Base-by-base conservation (phyloP, 2,329 filamentous ascomycete genomes). In the Penicillium sp. region DNA sequence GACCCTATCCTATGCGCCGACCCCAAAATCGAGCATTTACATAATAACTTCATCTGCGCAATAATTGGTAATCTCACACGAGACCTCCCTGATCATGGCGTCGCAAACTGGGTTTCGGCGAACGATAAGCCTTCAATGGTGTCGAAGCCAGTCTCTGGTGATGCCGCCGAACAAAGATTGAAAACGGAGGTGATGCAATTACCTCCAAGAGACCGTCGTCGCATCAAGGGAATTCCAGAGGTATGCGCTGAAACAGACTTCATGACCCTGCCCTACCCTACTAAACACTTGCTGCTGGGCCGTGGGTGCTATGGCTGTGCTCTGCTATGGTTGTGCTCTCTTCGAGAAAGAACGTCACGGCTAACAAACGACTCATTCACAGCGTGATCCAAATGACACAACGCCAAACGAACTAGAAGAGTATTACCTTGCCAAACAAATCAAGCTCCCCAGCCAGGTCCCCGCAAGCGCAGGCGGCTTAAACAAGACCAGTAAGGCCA, bases 401-500 rank as follows among this genome's bases (percentile, higher is more conserved):
- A 45, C 55, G 21, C 67, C 61, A 11, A 73, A 65, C 52, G 70
- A 73, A 52, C 61, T 76, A 45, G 75, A 78, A 55, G 70, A 77
- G 62, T 78, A 77, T 47, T 72, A 79, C 37, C 64, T 71, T 23
- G 77, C 76, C 9, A 77, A 77, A 53, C 75, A 77, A 52, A 79
- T 80, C 50, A 81, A 80, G 64, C 68, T 81, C 40, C 79, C 81
- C 24, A 82, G 87, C 26, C 84, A 90, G 52, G 82, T 86, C 8
- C 86, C 88, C 23, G 81, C 87, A 24, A 87, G 86, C 67, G 87
- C 88, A 21, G 87, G 86, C 24, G 88, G 88, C 18, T 81, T 93
- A 42, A 92, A 90, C 62, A 91, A 93, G 80, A 95, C 82, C 31
- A 85, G 88, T 91, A 79, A 70, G 87, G 75, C 19, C 23, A 28